Base-by-base conservation (phyloP, 371 early-diverging fungal genomes). In the Rhizomucor pusillus region DNA sequence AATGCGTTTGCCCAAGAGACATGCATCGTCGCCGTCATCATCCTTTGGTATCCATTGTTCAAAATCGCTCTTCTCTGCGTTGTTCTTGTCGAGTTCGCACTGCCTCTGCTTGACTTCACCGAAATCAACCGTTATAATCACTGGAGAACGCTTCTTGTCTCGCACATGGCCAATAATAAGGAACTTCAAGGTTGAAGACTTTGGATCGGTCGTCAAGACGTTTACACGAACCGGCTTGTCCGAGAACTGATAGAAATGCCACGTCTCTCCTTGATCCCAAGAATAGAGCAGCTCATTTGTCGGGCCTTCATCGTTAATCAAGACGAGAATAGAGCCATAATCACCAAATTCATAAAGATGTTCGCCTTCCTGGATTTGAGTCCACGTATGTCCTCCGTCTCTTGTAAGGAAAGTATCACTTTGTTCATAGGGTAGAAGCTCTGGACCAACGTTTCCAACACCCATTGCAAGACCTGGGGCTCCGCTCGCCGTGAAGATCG, bases 391-490 rank as follows among this genome's bases (percentile, higher is more conserved):
- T 16, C 94, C 94, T n/a, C 81, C 93, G 59, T 93, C 90, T 18
- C 89, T 82, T 33, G 92, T 90, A 49, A 93, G 41, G 61, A 74
- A 97, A 0, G 93, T 91, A 52, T 90, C 77, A 20, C 88, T 72
- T 11, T 83, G 72, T 1, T 68, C 73, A 49, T 89, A 87, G 3
- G 73, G 76, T 3, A 62, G 62, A 35, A 97, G 64, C 9, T 64
- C 63, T 0, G 70, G 56, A 4, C 97, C 97, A 0, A 91, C 90
- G 54, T 91, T 92, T 10, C 97, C 97, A 13, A 96, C 89, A 22
- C 89, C 97, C 67, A 97, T 73, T 59, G 95, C 80, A 7, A 91
- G 69, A 10, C 98, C 98, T 3, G 93, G 88, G 0, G 95, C 90
- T 5, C 88, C 71, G n/a, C 72, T 51, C 0, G 86, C 79, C 33